Base-by-base conservation (phyloP, 805 yeast species). In the Hanseniaspora clermontiae region DNA sequence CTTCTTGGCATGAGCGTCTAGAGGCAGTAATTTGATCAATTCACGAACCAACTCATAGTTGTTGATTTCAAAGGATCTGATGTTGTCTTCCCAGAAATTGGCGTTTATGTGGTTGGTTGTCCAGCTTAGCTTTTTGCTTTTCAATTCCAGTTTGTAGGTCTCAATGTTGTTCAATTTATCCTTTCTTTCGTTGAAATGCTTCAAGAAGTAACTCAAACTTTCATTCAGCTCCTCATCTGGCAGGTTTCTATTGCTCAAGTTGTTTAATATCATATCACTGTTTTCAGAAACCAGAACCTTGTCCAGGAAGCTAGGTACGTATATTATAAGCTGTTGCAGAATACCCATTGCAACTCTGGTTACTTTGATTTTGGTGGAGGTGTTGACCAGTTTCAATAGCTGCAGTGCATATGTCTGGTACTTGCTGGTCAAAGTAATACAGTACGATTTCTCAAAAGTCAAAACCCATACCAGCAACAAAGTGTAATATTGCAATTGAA, bases 51-150 rank as follows among this genome's bases (percentile, higher is more conserved):
- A 69, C 64, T 81, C 83, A 81, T 84, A 91, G 68, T 84, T 80
- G 57, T 82, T 78, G 47, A 83, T 86, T 69, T 84, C 86, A 75
- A 93, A 93, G 61, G 79, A 77, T 51, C 70, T 75, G 37, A 83
- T 74, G 67, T 93, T 89, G 60, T 88, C 93, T 59, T 82, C 76
- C 96, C 97, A 93, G 69, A 93, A 93, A 55, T 87, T 88, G 53
- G 79, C 81, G 51, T 87, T 85, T 64, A 81, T 80, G 71, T 93
- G 98, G 24, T 95, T 89, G 54, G 98, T 97, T 2, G 95, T 83
- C 84, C 95, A 87, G 60, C 80, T 78, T 65, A 93, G 78, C 58
- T 78, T 76, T 59, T 86, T 85, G 58, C 90, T 81, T 59, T 81
- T 83, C 60, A 93, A 77, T 71, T 93, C 97, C 49, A 87, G 81